Evolutionary conservation across 148 eudicot species (phyloP).

Genomic region (Chenopodium berlandieri): DNA sequence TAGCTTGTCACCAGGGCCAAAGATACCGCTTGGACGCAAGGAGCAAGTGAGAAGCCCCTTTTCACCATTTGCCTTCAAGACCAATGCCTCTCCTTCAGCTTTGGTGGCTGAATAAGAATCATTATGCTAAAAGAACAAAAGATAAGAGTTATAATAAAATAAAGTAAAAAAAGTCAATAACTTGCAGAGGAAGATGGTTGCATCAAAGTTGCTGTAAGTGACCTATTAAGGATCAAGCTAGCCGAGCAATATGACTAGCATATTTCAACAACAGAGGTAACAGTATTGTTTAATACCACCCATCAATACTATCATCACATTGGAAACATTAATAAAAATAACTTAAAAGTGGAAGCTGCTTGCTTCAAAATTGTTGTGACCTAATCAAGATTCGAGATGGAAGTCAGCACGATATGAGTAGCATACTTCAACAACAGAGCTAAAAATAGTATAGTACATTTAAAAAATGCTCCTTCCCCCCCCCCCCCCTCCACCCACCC

Average conservation of each 20-base stretch:
- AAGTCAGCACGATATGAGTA: not conserved
- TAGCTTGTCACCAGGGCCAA: conserved; percentile 95
- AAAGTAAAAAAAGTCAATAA: not conserved
- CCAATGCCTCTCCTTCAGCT: conserved; percentile 88
- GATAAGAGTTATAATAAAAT: conserved; percentile 56
- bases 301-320: too few relatives aligned
- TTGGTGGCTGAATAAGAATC: conserved; percentile 92
- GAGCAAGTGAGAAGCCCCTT: conserved; percentile 92
- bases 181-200: not conserved
- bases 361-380: too few relatives aligned
- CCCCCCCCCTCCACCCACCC: too few relatives aligned
- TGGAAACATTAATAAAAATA: too few relatives aligned
- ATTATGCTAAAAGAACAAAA: conserved; percentile 52
- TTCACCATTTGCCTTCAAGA: conserved; percentile 77
- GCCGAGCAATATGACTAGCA: not conserved
- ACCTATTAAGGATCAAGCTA: not conserved
- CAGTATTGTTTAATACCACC: too few relatives aligned
- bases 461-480: too few relatives aligned
- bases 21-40: conserved; percentile 90
- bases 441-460: not conserved
- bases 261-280: not conserved
- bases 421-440: not conserved
- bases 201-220: not conserved
- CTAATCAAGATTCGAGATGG: too few relatives aligned
- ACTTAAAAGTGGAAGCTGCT: too few relatives aligned